Evolutionary conservation across 2,329 filamentous ascomycete genomes (phyloP), one percentile per base, ranked within the genome.

Genomic region (Penicillium sp.): DNA sequence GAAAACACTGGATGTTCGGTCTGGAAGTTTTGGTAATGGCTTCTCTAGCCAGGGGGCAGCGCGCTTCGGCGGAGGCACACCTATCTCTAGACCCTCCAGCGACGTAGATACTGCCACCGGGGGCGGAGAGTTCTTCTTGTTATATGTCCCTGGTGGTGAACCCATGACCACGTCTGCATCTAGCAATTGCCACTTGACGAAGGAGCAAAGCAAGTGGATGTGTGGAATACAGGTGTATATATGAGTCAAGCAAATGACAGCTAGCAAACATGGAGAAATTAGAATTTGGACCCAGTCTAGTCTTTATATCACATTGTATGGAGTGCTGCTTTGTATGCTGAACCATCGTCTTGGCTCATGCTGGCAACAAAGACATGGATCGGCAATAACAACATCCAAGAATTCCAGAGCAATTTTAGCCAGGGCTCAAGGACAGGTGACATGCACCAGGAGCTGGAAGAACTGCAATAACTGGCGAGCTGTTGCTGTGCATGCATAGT

Each of bases 71-170:
- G 71, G 71, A 23, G 69, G 71, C 9, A 74, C 60, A 6, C 71
- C 70, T 55, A 64, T 64, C 51, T 74, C 71, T 24, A 74, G 60
- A 9, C 71, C 71, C 60, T 72, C 69, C 8, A 74, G 64, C 8
- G 71, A 73, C 35, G 63, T 66, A 23, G 68, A 72, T 2, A 66
- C 67, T 43, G 65, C 65, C 21, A 71, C 62, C 21, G 71, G 71
- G 7, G 71, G 71, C 28, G 68, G 61, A 52, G 8, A 35, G 12
- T 3, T 35, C 16, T 63, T 64, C 47, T 68, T 64, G 30, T 58
- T 47, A 21, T 61, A 56, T 33, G 60, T 47, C 42, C 60, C 62
- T 8, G 58, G 61, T 38, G 60, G 61, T n/a, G 63, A 58, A 20
- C 16, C 28, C 57, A 59, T 52, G 2, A 30, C 20, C 30, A 35